Evolutionary conservation across 805 yeast genomes (phyloP).

Genomic region (Hagleromyces aurorensis): DNA sequence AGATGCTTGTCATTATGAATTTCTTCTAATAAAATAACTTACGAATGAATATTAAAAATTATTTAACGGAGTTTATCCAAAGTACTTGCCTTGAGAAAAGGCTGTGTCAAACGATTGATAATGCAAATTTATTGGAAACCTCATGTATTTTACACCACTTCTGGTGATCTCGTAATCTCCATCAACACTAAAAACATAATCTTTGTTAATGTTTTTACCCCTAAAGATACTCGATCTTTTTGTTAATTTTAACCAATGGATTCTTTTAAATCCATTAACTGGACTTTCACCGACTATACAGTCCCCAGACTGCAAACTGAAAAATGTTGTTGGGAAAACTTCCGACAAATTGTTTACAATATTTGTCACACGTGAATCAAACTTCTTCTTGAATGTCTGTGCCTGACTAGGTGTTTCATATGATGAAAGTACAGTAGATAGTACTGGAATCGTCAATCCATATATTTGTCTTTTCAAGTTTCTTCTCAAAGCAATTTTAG

Average conservation of each 20-base stretch:
- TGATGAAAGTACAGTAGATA: conserved; percentile 15
- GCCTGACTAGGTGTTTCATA: conserved; percentile 12
- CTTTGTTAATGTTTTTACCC: conserved; percentile 21
- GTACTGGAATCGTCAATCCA: conserved; percentile 21
- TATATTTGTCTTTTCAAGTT: conserved; percentile 16
- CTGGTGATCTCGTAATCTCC: conserved; percentile 17
- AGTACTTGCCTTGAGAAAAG: conserved; percentile 26
- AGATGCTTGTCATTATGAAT: not conserved
- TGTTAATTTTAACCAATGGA: conserved; percentile 28
- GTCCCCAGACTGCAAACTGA: conserved; percentile 20
- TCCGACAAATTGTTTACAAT: conserved; percentile 14
- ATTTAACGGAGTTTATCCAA: conserved; percentile 8
- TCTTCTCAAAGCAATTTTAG: conserved; percentile 14
- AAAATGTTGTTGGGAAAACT: conserved; percentile 19
- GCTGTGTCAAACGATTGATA: conserved; percentile 20
- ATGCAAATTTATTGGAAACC: conserved; percentile 21
- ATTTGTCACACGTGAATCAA: conserved; percentile 9
- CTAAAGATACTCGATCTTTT: conserved; percentile 20
- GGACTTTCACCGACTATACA: conserved; percentile 24
- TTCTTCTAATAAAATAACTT: not conserved
- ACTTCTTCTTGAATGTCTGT: conserved; percentile 12
- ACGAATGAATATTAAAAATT: not conserved
- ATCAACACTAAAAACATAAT: conserved; percentile 15
- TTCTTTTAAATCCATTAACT: conserved; percentile 26
- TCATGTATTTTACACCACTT: conserved; percentile 23